These are phyloP conservation scores for Cercospora citrullina DNA, from an alignment of 2,329 filamentous ascomycete species.

Conservation along the genomic window DNA sequence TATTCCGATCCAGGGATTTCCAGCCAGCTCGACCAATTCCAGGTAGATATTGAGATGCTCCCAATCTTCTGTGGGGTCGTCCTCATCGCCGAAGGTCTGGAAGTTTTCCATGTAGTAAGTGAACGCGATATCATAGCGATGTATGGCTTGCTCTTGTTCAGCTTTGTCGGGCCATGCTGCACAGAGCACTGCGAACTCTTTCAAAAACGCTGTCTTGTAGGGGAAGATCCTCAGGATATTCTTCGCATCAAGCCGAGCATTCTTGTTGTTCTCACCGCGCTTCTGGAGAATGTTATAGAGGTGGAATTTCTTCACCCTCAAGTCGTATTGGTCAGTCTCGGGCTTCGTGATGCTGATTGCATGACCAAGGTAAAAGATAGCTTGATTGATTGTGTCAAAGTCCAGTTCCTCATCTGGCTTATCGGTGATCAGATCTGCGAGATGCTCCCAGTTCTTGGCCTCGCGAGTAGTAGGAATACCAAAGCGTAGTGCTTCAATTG, in stretches of 20 bases:
- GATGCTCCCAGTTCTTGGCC: slow-evolving; percentile 57
- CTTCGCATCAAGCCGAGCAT: slow-evolving; percentile 54
- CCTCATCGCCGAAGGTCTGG: slow-evolving; percentile 41
- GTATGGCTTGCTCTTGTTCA: slow-evolving; percentile 33
- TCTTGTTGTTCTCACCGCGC: slow-evolving; percentile 44
- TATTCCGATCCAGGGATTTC: slow-evolving; percentile 66
- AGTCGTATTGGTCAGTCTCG: slow-evolving; percentile 36
- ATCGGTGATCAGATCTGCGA: slow-evolving; percentile 57
- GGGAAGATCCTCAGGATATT: slow-evolving; percentile 56
- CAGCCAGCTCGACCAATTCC: slow-evolving; percentile 69
- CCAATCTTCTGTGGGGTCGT: slow-evolving; percentile 62
- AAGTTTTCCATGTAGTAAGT: slow-evolving; percentile 45
- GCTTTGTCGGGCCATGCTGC: slow-evolving; percentile 26
- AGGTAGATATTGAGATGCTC: slow-evolving; percentile 82
- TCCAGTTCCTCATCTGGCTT: slow-evolving; percentile 45
- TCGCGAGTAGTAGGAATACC: slow-evolving; percentile 61
- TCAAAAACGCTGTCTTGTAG: slow-evolving; percentile 56
- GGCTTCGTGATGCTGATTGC: slow-evolving; percentile 55
- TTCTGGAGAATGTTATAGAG: slow-evolving; percentile 51
- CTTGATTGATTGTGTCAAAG: slow-evolving; percentile 43
- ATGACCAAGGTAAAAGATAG: slow-evolving; percentile 55
- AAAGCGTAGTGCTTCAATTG: slow-evolving; percentile 57
- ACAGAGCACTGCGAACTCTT: slow-evolving; percentile 58
- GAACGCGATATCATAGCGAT: slow-evolving; percentile 55
- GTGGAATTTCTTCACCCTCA: slow-evolving; percentile 57